phyloP scores from a whole-genome alignment of 208 protist species.

The Trypanosoma grayi region DNA sequence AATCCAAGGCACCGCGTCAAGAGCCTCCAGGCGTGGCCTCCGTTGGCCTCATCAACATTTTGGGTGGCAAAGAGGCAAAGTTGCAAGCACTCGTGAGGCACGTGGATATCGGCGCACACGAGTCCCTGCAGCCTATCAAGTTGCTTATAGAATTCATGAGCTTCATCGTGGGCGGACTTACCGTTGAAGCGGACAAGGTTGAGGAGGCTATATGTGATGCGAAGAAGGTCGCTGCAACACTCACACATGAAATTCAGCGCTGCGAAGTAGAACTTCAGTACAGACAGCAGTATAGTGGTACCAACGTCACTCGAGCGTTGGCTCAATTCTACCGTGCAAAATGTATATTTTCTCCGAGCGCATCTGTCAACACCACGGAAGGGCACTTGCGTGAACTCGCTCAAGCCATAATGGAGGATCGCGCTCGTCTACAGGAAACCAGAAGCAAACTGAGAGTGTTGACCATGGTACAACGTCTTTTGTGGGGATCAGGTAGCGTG shows the following conservation, averaged over 20 bases:
- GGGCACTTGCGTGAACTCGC: constrained; percentile 8
- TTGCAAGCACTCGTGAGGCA: constrained; percentile 10
- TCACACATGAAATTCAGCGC: constrained; percentile 24
- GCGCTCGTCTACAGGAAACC: constrained; percentile 5
- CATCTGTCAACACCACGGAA: neutral
- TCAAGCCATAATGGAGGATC: constrained; percentile 16
- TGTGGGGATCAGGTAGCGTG: constrained; percentile 17
- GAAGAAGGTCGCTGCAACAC: neutral
- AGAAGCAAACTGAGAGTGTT: constrained; percentile 10
- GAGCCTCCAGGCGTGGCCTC: constrained; percentile 2
- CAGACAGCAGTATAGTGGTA: constrained; percentile 20
- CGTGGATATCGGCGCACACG: constrained; percentile 13
- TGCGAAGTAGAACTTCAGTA: constrained; percentile 19
- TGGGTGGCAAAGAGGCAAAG: constrained; percentile 18
- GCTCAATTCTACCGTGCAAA: constrained; percentile 23
- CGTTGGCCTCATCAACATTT: constrained; percentile 26
- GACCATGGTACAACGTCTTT: constrained; percentile 8
- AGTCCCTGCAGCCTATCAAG: constrained; percentile 21
- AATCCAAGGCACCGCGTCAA: constrained; percentile 2
- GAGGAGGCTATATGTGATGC: constrained; percentile 15
- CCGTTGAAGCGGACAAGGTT: constrained; percentile 23
- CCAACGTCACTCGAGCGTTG: constrained; percentile 19
- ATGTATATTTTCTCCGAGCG: neutral
- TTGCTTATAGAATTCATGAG: constrained; percentile 24
- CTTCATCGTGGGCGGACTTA: constrained; percentile 22